Base-by-base conservation (phyloP, 2,329 filamentous ascomycete species). In the Exophiala bonariae region DNA sequence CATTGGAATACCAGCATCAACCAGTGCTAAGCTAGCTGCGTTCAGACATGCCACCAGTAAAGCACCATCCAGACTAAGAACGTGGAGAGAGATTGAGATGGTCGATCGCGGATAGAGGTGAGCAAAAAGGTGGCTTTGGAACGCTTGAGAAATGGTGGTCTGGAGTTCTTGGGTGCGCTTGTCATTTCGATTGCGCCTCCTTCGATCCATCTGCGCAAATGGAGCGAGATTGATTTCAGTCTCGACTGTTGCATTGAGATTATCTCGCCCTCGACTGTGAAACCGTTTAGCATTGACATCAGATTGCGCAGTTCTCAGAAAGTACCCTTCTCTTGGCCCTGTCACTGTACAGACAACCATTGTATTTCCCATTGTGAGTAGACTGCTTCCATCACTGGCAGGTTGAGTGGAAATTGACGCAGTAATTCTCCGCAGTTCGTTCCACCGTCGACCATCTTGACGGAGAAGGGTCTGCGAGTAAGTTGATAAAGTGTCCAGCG, bases 1-100 rank as follows among this genome's bases (percentile, higher is more conserved):
- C 91, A 97, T 96, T 18, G 93, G 93, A 16, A 99, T 86, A 42
- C 93, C 93, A 1, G 93, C 93, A 65, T 99, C 93, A 53, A 97
- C 85, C 17, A 97, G 81, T 0, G 93, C 93, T 10, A 99, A 81
- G 0, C 92, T 96, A 0, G 87, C 82, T 3, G 93, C 93, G 63
- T 99, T 99, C 59, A 97, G 76, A 36, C 92, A 89, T 0, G 90
- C 87, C 0, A 92, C 90, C 16, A 99, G 83, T 2, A 97, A 78
- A 1, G 87, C 91, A 20, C 93, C 93, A 66, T 99, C 93, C 58
- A 95, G 85, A 0, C 86, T 87, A 35, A 99, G 82, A 28, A 99
- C 83, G 66, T 96, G 89, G 2, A 99, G 78, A 18, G 86, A 85
- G 46, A 99, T 79, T 32, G 79, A 80, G 64, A 99, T 95, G 23